Percentiles rank a stretch among this genome's conserved stretches.
phyloP scores from a whole-genome alignment of 2,329 filamentous ascomycete genomes.

The Cryphonectria parasitica region DNA sequence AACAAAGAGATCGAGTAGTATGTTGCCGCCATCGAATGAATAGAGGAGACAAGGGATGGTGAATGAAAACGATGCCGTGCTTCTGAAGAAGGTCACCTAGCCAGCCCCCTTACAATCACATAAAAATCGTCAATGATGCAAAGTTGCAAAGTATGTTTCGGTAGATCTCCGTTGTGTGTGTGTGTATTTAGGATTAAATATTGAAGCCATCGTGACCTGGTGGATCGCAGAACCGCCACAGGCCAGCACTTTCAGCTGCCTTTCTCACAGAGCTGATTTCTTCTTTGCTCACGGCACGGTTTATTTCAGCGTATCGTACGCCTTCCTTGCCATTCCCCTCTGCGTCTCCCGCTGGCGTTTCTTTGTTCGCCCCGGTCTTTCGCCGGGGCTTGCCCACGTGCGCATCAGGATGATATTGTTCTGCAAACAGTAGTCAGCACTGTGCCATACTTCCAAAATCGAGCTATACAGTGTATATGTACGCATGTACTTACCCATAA shows the following conservation, averaged over 20 bases:
- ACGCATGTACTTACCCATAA: constrained; percentile 58
- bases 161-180: no score
- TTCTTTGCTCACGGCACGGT: constrained; percentile 66
- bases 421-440: constrained; percentile 37
- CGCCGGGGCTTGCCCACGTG: constrained; percentile 71
- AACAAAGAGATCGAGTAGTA: constrained; percentile 2
- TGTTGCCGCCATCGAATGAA: not conserved
- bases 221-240: constrained; percentile 79
- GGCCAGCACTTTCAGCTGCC: constrained; percentile 70
- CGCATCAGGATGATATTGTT: constrained; percentile 81
- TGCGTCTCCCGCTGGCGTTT: constrained; percentile 35
- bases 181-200: constrained; percentile 40
- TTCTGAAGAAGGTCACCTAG: not conserved
- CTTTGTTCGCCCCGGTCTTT: constrained; percentile 43
- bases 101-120: not conserved
- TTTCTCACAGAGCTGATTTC: constrained; percentile 69
- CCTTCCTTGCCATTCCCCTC: constrained; percentile 42
- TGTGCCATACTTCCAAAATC: not conserved
- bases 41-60: not conserved
- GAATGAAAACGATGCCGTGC: not conserved
- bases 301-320: constrained; percentile 76
- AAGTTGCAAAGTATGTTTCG: not conserved
- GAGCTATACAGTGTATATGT: not conserved
- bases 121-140: not conserved
- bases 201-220: constrained; percentile 56